Percentiles rank a stretch among this genome's conserved stretches.
Conservation (phyloP, 140 eudicot species). For the Ambrosia hybrid region DNA sequence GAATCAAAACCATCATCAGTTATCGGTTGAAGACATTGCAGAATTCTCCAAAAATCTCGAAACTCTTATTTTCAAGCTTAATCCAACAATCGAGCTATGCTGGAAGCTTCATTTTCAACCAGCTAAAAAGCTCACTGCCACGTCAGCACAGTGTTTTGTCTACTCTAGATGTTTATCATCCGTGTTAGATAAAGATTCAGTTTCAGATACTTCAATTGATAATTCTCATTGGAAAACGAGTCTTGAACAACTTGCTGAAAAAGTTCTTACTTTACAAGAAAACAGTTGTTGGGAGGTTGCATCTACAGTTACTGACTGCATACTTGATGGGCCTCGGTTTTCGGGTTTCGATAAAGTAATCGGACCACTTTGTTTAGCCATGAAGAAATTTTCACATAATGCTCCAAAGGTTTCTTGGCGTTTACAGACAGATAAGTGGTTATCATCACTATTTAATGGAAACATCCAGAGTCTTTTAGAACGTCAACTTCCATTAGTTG, state of each 20-base stretch:
- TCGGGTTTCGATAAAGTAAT: constrained; percentile 51
- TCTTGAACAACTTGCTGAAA: constrained; percentile 70
- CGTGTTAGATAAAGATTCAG: constrained; percentile 39
- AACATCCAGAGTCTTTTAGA: constrained; percentile 45
- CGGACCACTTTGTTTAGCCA: constrained; percentile 51
- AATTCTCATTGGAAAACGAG: constrained; percentile 55
- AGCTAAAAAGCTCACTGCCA: constrained; percentile 48
- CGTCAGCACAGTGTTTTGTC: constrained; percentile 65
- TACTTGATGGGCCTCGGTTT: constrained; percentile 56
- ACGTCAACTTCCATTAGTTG: constrained; percentile 52
- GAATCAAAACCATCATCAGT: constrained; percentile 35
- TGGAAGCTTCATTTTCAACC: constrained; percentile 76
- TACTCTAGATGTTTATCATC: constrained; percentile 67
- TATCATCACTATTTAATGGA: constrained; percentile 53
- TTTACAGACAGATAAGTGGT: constrained; percentile 71
- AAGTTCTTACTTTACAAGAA: constrained; percentile 45
- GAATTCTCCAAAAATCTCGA: constrained; percentile 53
- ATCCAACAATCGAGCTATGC: constrained; percentile 67
- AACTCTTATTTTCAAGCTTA: constrained; percentile 57
- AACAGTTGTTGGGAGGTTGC: constrained; percentile 89
- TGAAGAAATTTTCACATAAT: constrained; percentile 53
- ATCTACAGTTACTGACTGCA: constrained; percentile 61
- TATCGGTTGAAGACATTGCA: constrained; percentile 55
- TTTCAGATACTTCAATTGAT: constrained; percentile 25
- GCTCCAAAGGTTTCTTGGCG: constrained; percentile 90